phyloP scores from a whole-genome alignment of 805 yeast species.

The Pichia sporocuriosa region DNA sequence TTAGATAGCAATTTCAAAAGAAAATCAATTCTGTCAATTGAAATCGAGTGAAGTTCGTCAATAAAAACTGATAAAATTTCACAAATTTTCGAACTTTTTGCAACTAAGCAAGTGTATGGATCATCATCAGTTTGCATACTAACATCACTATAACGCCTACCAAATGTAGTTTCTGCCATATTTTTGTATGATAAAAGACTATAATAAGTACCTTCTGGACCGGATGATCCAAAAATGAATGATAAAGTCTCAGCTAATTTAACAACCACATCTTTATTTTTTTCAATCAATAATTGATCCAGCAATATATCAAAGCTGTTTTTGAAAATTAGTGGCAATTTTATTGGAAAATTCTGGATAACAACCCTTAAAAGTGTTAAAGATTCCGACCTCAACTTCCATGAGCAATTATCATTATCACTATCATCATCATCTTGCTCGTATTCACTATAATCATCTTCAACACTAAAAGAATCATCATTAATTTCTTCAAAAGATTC shows the following conservation, averaged over 20 bases:
- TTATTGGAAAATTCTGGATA: slow-evolving; percentile 32
- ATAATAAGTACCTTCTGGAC: slow-evolving; percentile 28
- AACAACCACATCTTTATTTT: slow-evolving; percentile 43
- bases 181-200: slow-evolving; percentile 22
- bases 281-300: slow-evolving; percentile 32
- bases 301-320: slow-evolving; percentile 29
- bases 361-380: slow-evolving; percentile 35
- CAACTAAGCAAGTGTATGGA: slow-evolving; percentile 20
- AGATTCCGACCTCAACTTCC: slow-evolving; percentile 57
- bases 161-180: slow-evolving; percentile 16
- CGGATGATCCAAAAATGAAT: slow-evolving; percentile 31
- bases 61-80: slow-evolving; percentile 11
- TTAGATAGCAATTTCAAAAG: slow-evolving; percentile 14
- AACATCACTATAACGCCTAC: slow-evolving; percentile 32
- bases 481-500: slow-evolving; percentile 22
- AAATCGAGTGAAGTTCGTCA: slow-evolving; percentile 14
- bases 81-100: slow-evolving; percentile 15
- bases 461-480: slow-evolving; percentile 31
- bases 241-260: slow-evolving; percentile 43
- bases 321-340: slow-evolving; percentile 31
- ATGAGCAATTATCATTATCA: slow-evolving; percentile 38
- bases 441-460: slow-evolving; percentile 36
- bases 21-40: slow-evolving; percentile 20
- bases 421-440: slow-evolving; percentile 40
- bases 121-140: slow-evolving; percentile 31